Base-by-base conservation (phyloP, 768 basidiomycete species). In the Hericium erinaceus region DNA sequence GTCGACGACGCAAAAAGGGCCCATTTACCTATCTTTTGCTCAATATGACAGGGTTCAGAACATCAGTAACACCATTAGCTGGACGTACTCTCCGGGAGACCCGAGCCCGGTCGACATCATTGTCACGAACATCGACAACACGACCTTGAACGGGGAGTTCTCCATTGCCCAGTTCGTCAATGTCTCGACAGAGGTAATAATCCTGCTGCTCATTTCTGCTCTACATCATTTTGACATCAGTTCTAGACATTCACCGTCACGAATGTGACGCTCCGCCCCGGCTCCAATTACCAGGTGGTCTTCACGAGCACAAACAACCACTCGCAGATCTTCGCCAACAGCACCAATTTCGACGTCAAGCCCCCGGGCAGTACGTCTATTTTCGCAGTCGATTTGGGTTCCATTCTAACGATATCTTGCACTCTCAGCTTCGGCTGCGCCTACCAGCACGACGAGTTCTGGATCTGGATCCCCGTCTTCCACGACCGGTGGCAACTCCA, bases 91-190 rank as follows among this genome's bases (percentile, higher is more conserved):
- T 51, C 0, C 53, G 28, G 72, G 71, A 24, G 73, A 73, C 60
- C 73, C 72, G 12, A 60, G 53, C 55, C 61, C 68, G n/a, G 66
- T 74, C 48, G 56, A 68, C 48, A 69, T 75, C 40, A 52, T 65
- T 39, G 57, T 75, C 60, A 64, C 64, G 52, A 74, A 75, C 64
- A 6, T 52, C 8, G 58, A 70, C 54, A 67, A 64, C 54, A 50
- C 48, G 39, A 66, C 66, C 10, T 67, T 75, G 50, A 74, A 74
- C 62, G 74, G 74, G 33, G 54, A 55, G 12, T 75, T 73, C 62
- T 67, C 67, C 12, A 74, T 75, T 55, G 68, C 67, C 18, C 58
- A 64, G n/a, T 62, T 58, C 55, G 69, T 74, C 18, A 64, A 69
- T 50, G 56, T 69, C 9, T 67, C 69, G 4, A 52, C 62, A 9